Conservation (phyloP, 352 stramenopile species). For the Phytopythium helicoides region DNA sequence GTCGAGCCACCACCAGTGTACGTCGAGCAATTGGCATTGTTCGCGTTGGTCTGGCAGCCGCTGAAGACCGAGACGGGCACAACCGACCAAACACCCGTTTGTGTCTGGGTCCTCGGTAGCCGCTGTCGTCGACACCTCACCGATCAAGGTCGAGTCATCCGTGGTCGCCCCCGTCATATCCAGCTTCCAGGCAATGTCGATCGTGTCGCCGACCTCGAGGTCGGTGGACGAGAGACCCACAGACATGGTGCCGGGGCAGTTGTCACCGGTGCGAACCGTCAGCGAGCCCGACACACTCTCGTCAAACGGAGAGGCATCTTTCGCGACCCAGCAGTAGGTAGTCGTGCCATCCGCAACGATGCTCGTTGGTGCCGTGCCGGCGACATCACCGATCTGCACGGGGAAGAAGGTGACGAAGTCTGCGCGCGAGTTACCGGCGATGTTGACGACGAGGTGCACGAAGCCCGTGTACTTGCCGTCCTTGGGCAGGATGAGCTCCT, state of each 20-base stretch:
- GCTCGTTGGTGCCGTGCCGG: constrained; percentile 39
- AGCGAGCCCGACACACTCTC: constrained; percentile 44
- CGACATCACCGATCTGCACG: constrained; percentile 64
- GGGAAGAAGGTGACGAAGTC: constrained; percentile 83
- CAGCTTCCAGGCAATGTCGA: constrained; percentile 62
- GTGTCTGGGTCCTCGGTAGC: constrained; percentile 51
- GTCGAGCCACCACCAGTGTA: constrained; percentile 57
- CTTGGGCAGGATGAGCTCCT: constrained; percentile 69
- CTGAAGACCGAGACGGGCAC: constrained; percentile 75
- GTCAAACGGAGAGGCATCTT: constrained; percentile 62
- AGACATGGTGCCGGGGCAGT: constrained; percentile 66
- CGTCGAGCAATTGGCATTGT: constrained; percentile 56
- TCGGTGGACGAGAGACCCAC: constrained; percentile 51
- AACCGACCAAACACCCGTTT: constrained; percentile 52
- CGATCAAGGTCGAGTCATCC: constrained; percentile 54
- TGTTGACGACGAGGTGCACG: constrained; percentile 64
- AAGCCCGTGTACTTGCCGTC: constrained; percentile 81
- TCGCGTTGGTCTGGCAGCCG: constrained; percentile 50
- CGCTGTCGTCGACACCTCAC: constrained; percentile 57
- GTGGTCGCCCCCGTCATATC: constrained; percentile 52
- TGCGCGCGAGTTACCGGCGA: constrained; percentile 57
- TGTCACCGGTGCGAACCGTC: constrained; percentile 58
- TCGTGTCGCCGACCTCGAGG: constrained; percentile 42
- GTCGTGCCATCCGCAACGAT: constrained; percentile 62
- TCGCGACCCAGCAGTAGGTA: constrained; percentile 71